Base-by-base conservation (phyloP, 495 filamentous ascomycete species). In the Aspergillus incahuasiensis region DNA sequence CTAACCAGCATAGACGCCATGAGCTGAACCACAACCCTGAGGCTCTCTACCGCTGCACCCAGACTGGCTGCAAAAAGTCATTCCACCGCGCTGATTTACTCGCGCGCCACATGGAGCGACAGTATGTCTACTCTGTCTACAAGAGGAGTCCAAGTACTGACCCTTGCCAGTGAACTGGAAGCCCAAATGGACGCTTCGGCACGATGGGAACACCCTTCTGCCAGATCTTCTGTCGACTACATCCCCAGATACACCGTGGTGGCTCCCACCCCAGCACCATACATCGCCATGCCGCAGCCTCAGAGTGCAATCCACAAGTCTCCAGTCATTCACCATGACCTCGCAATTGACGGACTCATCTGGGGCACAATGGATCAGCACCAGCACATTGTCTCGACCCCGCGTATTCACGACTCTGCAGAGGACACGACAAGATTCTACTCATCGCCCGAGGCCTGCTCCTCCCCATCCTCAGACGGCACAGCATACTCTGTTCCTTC, bases 21-120 rank as follows among this genome's bases (percentile, higher is more conserved):
- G 88, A 95, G 68, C 72, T 92, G 47, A 92, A 92, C 68, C 91
- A 96, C 73, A 84, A 85, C 63, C 80, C 81, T 18, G 76, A 83
- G 55, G 85, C 88, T 28, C 75, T 82, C 11, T 86, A 80, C 61
- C 78, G 78, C 24, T 95, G 91, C 68, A 77, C 80, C 7, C 77
- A 84, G 46, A 70, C 78, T 35, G 80, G 82, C 41, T 96, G 91
- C 70, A 84, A 83, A 16, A 90, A 86, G 67, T 79, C 84, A 12
- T 96, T 96, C 66, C 86, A 90, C 63, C 83, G 91, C 30, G 75
- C 82, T 13, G 91, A 96, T 70, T 72, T 96, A 21, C 77, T 95
- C 25, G 75, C 79, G 24, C 84, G 91, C 48, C 91, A 96, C 67
- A 79, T 86, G 65, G 87, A 91, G 63, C 82, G 87, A 80, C 89